Evolutionary conservation across 2,329 filamentous ascomycete species (phyloP), one percentile per base, ranked within the genome.

Genomic region (Ophiostoma perfectum): DNA sequence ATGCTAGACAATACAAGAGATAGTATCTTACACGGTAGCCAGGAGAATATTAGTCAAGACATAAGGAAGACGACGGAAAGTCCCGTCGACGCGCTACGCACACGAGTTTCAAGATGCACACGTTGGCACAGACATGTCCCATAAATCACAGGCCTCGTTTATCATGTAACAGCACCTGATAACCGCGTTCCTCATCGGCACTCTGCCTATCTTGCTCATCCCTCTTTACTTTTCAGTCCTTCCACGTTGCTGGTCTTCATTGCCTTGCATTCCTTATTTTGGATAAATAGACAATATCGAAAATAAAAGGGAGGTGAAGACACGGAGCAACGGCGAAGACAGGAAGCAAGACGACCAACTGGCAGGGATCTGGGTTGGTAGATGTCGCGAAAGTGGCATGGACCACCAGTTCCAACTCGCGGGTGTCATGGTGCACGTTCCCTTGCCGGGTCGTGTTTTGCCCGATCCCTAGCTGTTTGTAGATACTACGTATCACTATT

Each of bases 361-460:
- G 49, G 38, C 16, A 42, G 60, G 60, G 39, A 63, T 63, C 39
- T 41, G 14, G 9, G 16, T 55, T 18, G 49, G 49, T 55, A 9
- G 49, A 55, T 55, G 49, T 55, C 27, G 18, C 18, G 27, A 41
- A 63, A 42, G 64, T 65, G 64, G 45, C 64, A 65, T 65, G 64
- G 64, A 47, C 64, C 64, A 65, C 64, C 64, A 65, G 64, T 65
- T 65, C 64, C 64, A 65, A 36, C 42, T 44, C 16, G 18, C 39
- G 36, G 62, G 39, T 27, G 39, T 8, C 49, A 55, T 64, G 14
- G 39, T 45, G 63, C 63, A 65, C 41, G 63, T 65, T 65, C 63
- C 62, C 63, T 65, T 64, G 39, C 62, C 62, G 62, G 41, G 6
- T 45, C 39, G 49, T 27, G 18, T 14, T 55, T 16, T 38, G 6